Percentiles rank a stretch among this genome's conserved stretches.
phyloP scores from a whole-genome alignment of 1,139 yeast species.

The Candida gigantensis region DNA sequence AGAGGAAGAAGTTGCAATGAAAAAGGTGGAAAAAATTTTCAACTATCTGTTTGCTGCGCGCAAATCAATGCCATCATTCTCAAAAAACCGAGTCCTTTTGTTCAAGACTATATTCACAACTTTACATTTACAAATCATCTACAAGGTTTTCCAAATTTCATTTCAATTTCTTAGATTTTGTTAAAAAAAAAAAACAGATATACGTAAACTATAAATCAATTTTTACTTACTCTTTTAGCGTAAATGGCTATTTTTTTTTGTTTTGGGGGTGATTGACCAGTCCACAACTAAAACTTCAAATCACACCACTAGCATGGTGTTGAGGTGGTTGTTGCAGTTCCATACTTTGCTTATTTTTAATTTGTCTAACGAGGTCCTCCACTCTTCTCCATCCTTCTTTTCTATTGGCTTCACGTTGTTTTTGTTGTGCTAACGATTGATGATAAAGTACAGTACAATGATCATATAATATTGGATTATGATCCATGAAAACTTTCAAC shows the following conservation, averaged over 20 bases:
- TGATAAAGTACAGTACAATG: slow-evolving; percentile 87
- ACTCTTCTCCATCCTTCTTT: slow-evolving; percentile 75
- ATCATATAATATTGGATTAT: slow-evolving; percentile 87
- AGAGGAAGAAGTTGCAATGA: no score
- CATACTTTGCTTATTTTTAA: slow-evolving; percentile 19
- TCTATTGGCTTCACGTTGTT: slow-evolving; percentile 59
- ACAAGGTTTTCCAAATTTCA: no score
- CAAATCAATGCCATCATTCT: no score
- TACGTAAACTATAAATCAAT: no score
- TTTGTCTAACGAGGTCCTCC: slow-evolving; percentile 56
- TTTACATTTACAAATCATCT: no score
- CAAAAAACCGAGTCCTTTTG: no score
- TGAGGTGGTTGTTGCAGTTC: slow-evolving; percentile 8
- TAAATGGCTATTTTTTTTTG: neutral
- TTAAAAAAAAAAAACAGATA: no score
- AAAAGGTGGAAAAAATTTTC: no score
- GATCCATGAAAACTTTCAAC: slow-evolving; percentile 88
- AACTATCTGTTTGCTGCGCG: no score
- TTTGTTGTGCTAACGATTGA: slow-evolving; percentile 68
- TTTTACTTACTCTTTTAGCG: neutral
- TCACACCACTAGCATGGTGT: slow-evolving; percentile 8
- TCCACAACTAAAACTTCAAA: slow-evolving; percentile 1
- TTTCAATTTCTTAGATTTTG: no score
- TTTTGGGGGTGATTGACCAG: no score
- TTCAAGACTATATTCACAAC: no score